Evolutionary conservation across 805 yeast species (phyloP).

Genomic region (Candida ficus): DNA sequence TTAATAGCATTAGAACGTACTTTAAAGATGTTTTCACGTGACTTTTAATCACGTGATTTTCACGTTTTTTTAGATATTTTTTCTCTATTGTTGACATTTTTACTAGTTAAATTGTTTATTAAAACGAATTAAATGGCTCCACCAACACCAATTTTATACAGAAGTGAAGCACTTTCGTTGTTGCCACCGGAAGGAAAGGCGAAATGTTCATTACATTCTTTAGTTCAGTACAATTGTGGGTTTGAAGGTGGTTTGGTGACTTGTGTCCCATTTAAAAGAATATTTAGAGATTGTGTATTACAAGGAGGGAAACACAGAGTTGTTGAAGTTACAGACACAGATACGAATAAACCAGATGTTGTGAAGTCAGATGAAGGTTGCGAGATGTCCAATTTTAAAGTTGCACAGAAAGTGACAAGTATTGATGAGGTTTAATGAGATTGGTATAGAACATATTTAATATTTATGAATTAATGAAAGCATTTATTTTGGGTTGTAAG

Average conservation of each 20-base stretch:
- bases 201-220: conserved; percentile 30
- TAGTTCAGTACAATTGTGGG: conserved; percentile 45
- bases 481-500: no score
- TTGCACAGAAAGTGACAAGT: not conserved
- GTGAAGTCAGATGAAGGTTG: not conserved
- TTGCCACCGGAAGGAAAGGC: conserved; percentile 23
- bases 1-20: no score
- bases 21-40: no score
- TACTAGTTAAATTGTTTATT: no score
- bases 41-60: no score
- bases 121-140: conserved; percentile 37
- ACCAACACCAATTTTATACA: conserved; percentile 39
- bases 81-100: no score
- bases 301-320: conserved; percentile 19
- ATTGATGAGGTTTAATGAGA: not conserved
- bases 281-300: conserved; percentile 40
- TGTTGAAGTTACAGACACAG: conserved; percentile 34
- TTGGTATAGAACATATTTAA: not conserved
- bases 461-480: not conserved
- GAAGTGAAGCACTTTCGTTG: conserved; percentile 26
- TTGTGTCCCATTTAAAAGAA: conserved; percentile 44
- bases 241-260: conserved; percentile 36
- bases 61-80: no score
- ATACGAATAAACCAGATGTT: conserved; percentile 24
- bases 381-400: not conserved